Evolutionary conservation across 2,329 filamentous ascomycete species (phyloP).

Genomic region (Pseudogymnoascus sp.): DNA sequence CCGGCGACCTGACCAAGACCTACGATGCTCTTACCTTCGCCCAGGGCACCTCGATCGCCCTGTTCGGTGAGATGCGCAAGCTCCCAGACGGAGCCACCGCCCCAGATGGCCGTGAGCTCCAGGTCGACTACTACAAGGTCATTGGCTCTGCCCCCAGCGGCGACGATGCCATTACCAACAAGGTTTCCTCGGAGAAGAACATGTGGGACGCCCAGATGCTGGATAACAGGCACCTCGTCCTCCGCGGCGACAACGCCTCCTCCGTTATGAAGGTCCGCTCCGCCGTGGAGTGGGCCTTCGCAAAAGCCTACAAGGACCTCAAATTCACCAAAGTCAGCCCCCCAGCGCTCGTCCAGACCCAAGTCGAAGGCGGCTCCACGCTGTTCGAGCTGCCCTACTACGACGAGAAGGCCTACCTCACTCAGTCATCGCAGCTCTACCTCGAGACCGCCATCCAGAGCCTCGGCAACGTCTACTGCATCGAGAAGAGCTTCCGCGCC

Average conservation of each 20-base stretch:
- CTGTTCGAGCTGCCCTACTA: slow-evolving; percentile 89
- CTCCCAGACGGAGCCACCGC: slow-evolving; percentile 59
- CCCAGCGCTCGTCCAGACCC: slow-evolving; percentile 68
- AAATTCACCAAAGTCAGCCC: slow-evolving; percentile 61
- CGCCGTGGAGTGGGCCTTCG: slow-evolving; percentile 59
- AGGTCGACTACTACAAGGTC: slow-evolving; percentile 63
- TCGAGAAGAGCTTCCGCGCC: slow-evolving; percentile 97
- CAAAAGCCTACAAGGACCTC: slow-evolving; percentile 54
- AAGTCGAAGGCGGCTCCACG: slow-evolving; percentile 79
- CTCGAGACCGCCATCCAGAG: slow-evolving; percentile 89
- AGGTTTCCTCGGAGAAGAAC: slow-evolving; percentile 60
- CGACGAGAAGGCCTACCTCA: slow-evolving; percentile 82
- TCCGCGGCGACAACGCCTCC: slow-evolving; percentile 60
- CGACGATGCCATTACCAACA: slow-evolving; percentile 66
- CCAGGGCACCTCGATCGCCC: slow-evolving; percentile 59
- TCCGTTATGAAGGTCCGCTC: slow-evolving; percentile 64
- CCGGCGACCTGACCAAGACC: slow-evolving; percentile 68
- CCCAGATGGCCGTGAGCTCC: slow-evolving; percentile 60
- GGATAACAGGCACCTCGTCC: slow-evolving; percentile 62
- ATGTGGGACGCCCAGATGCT: slow-evolving; percentile 36
- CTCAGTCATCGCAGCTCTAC: slow-evolving; percentile 94
- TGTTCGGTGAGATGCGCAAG: slow-evolving; percentile 59
- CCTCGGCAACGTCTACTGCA: slow-evolving; percentile 92
- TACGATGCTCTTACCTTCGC: slow-evolving; percentile 65
- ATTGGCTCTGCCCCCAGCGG: slow-evolving; percentile 61